phyloP scores from a whole-genome alignment of 257 asterid species.

The Verbascum thapsus region DNA sequence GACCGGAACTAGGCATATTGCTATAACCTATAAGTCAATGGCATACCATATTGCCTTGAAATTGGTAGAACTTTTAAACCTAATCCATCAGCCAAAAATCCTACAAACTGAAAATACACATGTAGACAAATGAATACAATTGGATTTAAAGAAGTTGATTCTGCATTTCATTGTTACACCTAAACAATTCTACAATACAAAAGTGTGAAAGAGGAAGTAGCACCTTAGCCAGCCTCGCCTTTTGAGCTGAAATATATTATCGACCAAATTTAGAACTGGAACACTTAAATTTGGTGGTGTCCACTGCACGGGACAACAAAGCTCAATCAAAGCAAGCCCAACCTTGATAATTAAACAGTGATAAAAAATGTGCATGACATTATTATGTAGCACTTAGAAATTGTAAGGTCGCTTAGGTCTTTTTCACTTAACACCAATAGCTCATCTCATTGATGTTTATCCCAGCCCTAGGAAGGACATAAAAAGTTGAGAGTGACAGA shows the following conservation, averaged over 20 bases:
- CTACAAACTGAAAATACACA: background rate
- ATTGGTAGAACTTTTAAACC: background rate
- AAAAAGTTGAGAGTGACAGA: constrained; percentile 20
- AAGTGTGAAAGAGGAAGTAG: constrained; percentile 31
- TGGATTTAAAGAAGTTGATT: constrained; percentile 28
- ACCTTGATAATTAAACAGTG: constrained; percentile 22
- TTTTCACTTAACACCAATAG: background rate
- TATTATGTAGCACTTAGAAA: constrained; percentile 19
- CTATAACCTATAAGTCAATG: background rate
- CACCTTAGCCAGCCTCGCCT: constrained; percentile 99
- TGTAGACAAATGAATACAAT: background rate
- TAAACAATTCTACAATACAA: constrained; percentile 16
- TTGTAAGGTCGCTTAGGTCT: background rate
- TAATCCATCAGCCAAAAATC: constrained; percentile 5
- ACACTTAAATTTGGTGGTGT: constrained; percentile 90
- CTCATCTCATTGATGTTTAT: background rate
- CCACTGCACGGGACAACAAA: constrained; percentile 72
- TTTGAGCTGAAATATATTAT: constrained; percentile 91
- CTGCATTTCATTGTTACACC: constrained; percentile 7
- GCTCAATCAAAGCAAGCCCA: constrained; percentile 30
- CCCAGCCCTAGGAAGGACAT: constrained; percentile 19
- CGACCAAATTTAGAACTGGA: constrained; percentile 92
- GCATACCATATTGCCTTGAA: constrained; percentile 4
- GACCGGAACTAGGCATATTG: background rate
- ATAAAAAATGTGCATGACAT: constrained; percentile 17